phyloP scores from a whole-genome alignment of 208 protist genomes.

The Leishmania arabica region DNA sequence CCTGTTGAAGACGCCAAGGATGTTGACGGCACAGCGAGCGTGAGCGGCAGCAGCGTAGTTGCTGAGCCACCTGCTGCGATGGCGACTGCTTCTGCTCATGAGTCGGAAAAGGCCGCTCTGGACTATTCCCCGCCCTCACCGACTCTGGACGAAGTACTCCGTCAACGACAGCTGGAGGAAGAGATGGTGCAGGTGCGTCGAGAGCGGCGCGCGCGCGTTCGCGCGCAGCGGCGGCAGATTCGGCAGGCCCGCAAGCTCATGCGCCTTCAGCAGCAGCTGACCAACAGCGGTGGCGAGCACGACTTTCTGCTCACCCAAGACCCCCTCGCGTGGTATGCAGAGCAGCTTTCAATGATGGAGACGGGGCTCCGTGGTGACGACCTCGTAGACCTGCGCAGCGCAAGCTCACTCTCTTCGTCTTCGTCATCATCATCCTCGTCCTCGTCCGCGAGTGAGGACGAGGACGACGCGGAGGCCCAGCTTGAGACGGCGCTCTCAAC shows the following conservation, averaged over 20 bases:
- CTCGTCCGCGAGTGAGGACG: conserved; percentile 9
- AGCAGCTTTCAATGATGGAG: background rate
- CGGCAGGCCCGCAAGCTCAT: conserved; percentile 19
- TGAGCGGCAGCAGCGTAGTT: background rate
- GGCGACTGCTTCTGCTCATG: background rate
- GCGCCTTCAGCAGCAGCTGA: conserved; percentile 16
- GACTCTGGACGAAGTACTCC: conserved; percentile 24
- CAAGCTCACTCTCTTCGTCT: background rate
- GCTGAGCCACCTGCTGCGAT: background rate
- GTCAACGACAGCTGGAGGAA: conserved; percentile 43
- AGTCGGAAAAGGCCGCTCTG: background rate
- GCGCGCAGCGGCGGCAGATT: conserved; percentile 22
- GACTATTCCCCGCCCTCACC: background rate
- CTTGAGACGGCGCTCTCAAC: conserved; percentile 23
- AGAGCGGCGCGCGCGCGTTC: conserved; percentile 32
- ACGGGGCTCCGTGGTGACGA: background rate
- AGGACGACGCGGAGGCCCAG: conserved; percentile 9
- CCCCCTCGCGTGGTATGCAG: conserved; percentile 20
- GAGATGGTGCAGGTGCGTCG: conserved; percentile 10
- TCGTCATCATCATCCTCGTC: conserved; percentile 16
- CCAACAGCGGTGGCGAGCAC: background rate
- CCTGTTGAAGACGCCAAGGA: conserved; percentile 10
- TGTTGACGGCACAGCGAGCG: background rate
- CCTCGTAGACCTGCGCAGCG: background rate
- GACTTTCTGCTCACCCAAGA: conserved; percentile 28